A percentile compares a stretch with the other conserved stretches of the same genome.
phyloP scores from a whole-genome alignment of 768 basidiomycete genomes.

The Lactifluus piperatus region DNA sequence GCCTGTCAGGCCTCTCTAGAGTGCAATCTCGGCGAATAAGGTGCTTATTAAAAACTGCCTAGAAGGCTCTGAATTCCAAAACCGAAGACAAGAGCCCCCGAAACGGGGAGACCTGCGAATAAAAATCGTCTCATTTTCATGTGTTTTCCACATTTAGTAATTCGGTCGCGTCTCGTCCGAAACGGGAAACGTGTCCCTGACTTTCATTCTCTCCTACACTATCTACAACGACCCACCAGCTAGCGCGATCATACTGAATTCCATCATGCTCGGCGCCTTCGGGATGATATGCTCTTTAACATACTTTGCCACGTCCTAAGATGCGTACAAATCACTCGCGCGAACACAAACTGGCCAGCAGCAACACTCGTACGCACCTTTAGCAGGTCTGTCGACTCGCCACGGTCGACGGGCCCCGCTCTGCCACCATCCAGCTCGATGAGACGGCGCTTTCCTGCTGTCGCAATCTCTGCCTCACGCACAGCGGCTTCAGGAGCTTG shows the following conservation, averaged over 20 bases:
- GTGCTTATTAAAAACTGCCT: no score
- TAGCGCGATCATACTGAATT: conserved; percentile 65
- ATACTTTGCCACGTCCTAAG: conserved; percentile 55
- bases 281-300: conserved; percentile 54
- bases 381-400: conserved; percentile 50
- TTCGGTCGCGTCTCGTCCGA: no score
- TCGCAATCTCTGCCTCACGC: conserved; percentile 24
- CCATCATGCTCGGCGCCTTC: conserved; percentile 40
- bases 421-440: conserved; percentile 83
- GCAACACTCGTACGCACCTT: conserved; percentile 31
- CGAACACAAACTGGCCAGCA: not conserved
- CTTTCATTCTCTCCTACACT: no score
- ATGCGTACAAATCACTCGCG: not conserved
- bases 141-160: no score
- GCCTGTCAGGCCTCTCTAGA: no score
- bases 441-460: conserved; percentile 34
- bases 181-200: no score
- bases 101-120: no score
- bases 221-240: conserved; percentile 22
- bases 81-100: no score
- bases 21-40: no score
- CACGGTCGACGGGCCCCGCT: conserved; percentile 72
- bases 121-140: no score
- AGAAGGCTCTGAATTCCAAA: no score
- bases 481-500: conserved; percentile 43